Percentiles rank a stretch among this genome's conserved stretches.
Evolutionary conservation across 805 yeast genomes (phyloP).

Genomic region (Lachancea waltii): DNA sequence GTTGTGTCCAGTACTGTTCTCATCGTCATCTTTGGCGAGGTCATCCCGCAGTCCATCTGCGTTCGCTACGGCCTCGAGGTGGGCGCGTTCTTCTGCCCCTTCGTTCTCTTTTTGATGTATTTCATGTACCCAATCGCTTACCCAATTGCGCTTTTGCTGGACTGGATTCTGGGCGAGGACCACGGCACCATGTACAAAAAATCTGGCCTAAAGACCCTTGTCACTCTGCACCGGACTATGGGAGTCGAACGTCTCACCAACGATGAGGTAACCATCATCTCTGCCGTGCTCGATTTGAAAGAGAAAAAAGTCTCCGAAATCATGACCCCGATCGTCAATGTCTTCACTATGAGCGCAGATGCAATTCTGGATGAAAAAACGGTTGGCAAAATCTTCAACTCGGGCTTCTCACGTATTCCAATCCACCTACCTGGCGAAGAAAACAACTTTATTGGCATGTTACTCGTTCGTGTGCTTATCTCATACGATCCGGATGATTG

Average conservation of each 20-base stretch:
- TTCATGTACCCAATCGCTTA: constrained; percentile 86
- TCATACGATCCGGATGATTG: constrained; percentile 97
- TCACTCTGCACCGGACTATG: constrained; percentile 88
- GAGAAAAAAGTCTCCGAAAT: constrained; percentile 80
- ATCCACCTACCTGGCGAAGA: constrained; percentile 88
- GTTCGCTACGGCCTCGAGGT: constrained; percentile 89
- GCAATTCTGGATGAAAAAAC: constrained; percentile 72
- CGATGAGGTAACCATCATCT: constrained; percentile 93
- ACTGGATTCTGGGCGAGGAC: constrained; percentile 82
- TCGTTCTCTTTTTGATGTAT: constrained; percentile 80
- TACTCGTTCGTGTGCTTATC: constrained; percentile 83
- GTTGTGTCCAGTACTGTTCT: constrained; percentile 88
- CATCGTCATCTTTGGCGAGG: constrained; percentile 92
- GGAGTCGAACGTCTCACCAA: constrained; percentile 89
- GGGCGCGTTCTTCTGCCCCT: constrained; percentile 87
- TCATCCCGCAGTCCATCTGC: constrained; percentile 89
- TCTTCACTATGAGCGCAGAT: constrained; percentile 82
- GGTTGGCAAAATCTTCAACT: constrained; percentile 84
- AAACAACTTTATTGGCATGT: constrained; percentile 88
- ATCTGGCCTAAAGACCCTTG: constrained; percentile 88
- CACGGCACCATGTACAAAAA: constrained; percentile 93
- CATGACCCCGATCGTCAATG: constrained; percentile 92
- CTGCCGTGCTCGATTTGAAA: constrained; percentile 88
- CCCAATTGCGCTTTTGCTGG: constrained; percentile 79
- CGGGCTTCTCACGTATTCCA: constrained; percentile 94